Conservation (phyloP, 805 yeast species). For the Yarrowia sp. region DNA sequence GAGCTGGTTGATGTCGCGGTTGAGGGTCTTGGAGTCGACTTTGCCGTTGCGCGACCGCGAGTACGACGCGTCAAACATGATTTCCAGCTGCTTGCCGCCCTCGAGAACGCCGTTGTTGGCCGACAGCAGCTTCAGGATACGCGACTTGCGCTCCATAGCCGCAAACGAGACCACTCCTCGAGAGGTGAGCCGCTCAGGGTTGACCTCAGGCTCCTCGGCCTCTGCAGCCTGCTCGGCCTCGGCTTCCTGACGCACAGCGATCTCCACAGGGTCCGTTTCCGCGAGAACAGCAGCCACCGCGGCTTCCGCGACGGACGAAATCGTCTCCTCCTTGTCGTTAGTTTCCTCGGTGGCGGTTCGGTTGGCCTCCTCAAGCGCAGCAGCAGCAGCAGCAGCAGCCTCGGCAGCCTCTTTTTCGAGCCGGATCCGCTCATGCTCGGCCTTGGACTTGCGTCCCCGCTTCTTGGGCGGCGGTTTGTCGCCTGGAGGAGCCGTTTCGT, state of each 20-base stretch:
- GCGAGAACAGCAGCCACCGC: neutral
- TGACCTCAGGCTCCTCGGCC: neutral
- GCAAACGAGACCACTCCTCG: conserved; percentile 43
- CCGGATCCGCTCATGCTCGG: neutral
- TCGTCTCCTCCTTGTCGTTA: neutral
- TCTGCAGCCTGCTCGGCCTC: neutral
- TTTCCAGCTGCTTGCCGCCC: conserved; percentile 45
- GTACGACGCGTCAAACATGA: conserved; percentile 43
- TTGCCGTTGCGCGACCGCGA: conserved; percentile 38
- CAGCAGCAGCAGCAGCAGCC: neutral
- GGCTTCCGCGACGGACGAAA: neutral
- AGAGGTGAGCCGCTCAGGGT: neutral
- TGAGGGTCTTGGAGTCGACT: conserved; percentile 56
- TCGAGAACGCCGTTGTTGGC: conserved; percentile 49
- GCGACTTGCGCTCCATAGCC: conserved; percentile 46
- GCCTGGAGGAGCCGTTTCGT: neutral
- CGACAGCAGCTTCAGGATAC: conserved; percentile 45
- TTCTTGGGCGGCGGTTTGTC: conserved; percentile 13
- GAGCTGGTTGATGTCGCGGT: conserved; percentile 45
- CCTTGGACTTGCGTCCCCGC: conserved; percentile 16
- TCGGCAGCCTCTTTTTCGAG: neutral
- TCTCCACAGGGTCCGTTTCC: neutral
- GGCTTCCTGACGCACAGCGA: conserved; percentile 4
- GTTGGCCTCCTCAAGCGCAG: neutral
- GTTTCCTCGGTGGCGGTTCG: neutral